A percentile compares a stretch with the other conserved stretches of the same genome.
phyloP scores from a whole-genome alignment of 208 protist genomes.

The Wallacemonas sp. region DNA sequence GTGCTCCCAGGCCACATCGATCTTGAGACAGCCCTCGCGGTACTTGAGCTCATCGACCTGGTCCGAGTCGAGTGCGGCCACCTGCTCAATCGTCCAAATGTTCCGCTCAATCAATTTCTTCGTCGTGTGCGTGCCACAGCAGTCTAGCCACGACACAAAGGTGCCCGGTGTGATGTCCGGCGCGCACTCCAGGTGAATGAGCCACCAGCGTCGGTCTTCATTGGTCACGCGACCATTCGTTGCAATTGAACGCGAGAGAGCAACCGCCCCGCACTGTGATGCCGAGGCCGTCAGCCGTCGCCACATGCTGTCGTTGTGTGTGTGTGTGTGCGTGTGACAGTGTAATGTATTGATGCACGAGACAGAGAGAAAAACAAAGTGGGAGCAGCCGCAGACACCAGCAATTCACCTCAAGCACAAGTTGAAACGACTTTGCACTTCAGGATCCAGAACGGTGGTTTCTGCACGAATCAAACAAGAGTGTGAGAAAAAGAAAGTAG shows the following conservation, averaged over 20 bases:
- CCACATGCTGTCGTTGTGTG: background rate
- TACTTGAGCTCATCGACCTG: conserved; percentile 89
- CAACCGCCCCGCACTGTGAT: background rate
- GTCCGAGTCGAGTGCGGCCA: conserved; percentile 79
- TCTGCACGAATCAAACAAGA: too few relatives aligned
- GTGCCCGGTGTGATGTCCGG: conserved; percentile 84
- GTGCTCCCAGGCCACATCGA: conserved; percentile 90
- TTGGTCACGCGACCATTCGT: conserved; percentile 82
- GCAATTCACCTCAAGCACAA: too few relatives aligned
- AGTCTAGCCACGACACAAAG: conserved; percentile 85
- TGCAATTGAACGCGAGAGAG: conserved; percentile 29
- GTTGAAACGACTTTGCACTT: too few relatives aligned
- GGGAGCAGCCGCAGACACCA: background rate
- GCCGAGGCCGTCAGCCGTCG: background rate
- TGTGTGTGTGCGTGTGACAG: too few relatives aligned
- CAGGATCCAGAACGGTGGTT: too few relatives aligned
- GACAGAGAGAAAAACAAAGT: background rate
- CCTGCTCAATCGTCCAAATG: conserved; percentile 90
- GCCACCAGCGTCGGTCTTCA: conserved; percentile 88
- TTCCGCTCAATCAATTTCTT: conserved; percentile 92
- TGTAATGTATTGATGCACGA: too few relatives aligned
- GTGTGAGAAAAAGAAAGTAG: too few relatives aligned
- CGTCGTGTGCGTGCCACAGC: conserved; percentile 88
- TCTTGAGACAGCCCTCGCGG: conserved; percentile 87
- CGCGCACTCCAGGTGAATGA: conserved; percentile 85